phyloP scores from a whole-genome alignment of 306 rosid genomes.

The Quercus rubra region DNA sequence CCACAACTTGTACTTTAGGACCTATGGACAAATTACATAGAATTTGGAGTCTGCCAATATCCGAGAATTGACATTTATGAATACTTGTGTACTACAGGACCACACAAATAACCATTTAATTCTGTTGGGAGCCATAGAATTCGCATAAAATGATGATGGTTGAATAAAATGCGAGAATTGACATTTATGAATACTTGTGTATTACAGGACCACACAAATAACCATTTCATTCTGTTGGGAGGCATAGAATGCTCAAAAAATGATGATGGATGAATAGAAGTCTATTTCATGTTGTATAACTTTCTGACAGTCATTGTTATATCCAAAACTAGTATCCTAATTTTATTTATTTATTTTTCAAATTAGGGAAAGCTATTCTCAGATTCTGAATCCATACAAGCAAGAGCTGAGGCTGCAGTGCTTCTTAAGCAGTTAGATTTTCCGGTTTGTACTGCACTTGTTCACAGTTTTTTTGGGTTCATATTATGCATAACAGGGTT shows the following conservation, averaged over 20 bases:
- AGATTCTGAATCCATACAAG: slow-evolving; percentile 86
- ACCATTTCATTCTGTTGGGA: background rate
- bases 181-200: background rate
- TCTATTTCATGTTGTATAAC: slow-evolving; percentile 5
- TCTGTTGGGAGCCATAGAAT: background rate
- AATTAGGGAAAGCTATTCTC: slow-evolving; percentile 85
- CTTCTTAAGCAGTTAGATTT: slow-evolving; percentile 91
- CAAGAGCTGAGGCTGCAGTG: slow-evolving; percentile 94
- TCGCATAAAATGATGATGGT: no score
- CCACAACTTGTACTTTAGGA: background rate
- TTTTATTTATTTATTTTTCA: slow-evolving; percentile 28
- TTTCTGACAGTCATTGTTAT: slow-evolving; percentile 1
- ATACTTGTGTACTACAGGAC: background rate
- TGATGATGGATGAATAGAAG: background rate
- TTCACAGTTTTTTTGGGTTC: background rate
- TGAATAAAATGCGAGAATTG: background rate
- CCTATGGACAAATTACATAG: background rate
- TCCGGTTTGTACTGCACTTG: slow-evolving; percentile 53
- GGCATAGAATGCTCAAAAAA: background rate
- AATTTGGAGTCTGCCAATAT: background rate
- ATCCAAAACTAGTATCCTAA: slow-evolving; percentile 13
- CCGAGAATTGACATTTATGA: background rate
- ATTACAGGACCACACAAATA: background rate
- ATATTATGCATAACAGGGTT: no score
- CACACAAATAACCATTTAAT: background rate